These are phyloP conservation scores for Geoglossum cookeanum DNA, from an alignment of 2,329 filamentous ascomycete species.

Conservation along the genomic window DNA sequence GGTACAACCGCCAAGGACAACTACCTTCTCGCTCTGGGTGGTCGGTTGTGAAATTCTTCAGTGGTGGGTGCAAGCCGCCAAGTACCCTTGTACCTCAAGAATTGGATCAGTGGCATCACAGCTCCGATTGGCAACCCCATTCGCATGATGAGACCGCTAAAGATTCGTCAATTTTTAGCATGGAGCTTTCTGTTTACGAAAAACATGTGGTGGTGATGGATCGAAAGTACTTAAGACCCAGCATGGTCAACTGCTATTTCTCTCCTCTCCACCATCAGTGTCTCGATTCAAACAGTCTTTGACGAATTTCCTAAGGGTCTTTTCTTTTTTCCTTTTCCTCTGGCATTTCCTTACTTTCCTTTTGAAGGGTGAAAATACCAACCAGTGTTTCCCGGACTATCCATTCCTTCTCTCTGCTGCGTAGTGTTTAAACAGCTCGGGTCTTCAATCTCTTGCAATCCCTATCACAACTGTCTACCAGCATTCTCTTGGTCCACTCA, in stretches of 20 bases:
- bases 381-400: not conserved
- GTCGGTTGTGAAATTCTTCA: not conserved
- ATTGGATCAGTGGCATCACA: not conserved
- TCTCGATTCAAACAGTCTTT: not conserved
- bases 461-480: not conserved
- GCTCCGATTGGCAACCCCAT: not conserved
- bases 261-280: not conserved
- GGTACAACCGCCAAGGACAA: not conserved
- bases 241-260: not conserved
- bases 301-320: not conserved
- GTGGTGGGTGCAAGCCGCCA: not conserved
- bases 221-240: not conserved
- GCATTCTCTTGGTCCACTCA: not conserved
- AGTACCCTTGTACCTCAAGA: not conserved
- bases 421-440: not conserved
- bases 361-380: not conserved
- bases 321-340: not conserved
- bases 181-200: not conserved
- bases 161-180: conserved; percentile 1
- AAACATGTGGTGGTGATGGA: not conserved
- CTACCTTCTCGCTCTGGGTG: not conserved
- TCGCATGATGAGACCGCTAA: not conserved
- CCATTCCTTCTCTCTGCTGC: conserved; percentile 2
- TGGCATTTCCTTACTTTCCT: not conserved
- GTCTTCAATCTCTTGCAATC: not conserved